phyloP scores from a whole-genome alignment of 176 grass and related monocot species.

The Bolboschoenus planiculmis region DNA sequence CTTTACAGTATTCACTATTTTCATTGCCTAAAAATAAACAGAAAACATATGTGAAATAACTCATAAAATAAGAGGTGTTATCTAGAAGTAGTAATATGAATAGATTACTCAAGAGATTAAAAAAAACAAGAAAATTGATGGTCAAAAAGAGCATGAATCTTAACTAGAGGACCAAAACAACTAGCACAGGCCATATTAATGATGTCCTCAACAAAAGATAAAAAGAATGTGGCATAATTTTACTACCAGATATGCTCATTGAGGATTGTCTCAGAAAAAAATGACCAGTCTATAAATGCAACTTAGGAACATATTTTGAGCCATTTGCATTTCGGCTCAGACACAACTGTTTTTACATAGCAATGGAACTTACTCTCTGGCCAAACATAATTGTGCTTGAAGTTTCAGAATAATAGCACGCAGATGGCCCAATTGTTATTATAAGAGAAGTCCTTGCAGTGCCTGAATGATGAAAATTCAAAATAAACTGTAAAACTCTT shows the following conservation, averaged over 20 bases:
- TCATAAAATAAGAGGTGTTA: background rate
- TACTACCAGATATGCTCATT: no score
- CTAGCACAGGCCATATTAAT: background rate
- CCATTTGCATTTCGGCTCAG: no score
- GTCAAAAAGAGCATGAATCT: background rate
- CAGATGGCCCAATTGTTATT: constrained; percentile 86
- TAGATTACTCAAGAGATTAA: constrained; percentile 6
- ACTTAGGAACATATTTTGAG: background rate
- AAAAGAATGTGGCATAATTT: no score
- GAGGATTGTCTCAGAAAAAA: background rate
- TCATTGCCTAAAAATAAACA: constrained; percentile 81
- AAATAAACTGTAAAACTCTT: background rate
- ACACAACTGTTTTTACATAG: no score
- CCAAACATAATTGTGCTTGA: constrained; percentile 92
- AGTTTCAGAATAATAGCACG: constrained; percentile 86
- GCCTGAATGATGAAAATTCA: constrained; percentile 39
- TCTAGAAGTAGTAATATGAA: background rate
- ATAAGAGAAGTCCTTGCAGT: constrained; percentile 94
- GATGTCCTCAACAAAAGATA: background rate
- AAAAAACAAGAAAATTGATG: background rate
- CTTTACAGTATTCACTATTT: constrained; percentile 79
- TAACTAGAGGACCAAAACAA: background rate
- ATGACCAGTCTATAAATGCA: background rate
- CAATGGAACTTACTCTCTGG: constrained; percentile 65
- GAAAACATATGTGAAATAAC: constrained; percentile 6